These are phyloP conservation scores for Chaetomiaceae sp. DNA, from an alignment of 2,329 filamentous ascomycete genomes.

Conservation along the genomic window DNA sequence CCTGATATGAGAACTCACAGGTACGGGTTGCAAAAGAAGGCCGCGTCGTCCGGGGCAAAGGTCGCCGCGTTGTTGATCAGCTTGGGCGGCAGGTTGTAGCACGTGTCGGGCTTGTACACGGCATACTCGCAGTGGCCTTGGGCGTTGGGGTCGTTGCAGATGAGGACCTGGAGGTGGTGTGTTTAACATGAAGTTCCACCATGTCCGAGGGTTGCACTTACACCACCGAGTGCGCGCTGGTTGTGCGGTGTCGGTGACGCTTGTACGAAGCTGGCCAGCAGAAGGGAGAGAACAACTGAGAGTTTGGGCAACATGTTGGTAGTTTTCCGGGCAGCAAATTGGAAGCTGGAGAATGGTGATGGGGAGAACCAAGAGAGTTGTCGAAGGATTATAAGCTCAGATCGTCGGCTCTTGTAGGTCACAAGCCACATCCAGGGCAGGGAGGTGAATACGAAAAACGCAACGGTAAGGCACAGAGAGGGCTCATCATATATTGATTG, in stretches of 20 bases:
- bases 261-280: neutral
- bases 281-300: neutral
- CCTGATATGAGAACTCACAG: conserved; percentile 20
- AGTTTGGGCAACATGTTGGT: neutral
- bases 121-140: conserved; percentile 44
- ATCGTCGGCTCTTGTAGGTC: too few relatives aligned
- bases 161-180: conserved; percentile 27
- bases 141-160: conserved; percentile 48
- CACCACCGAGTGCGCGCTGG: conserved; percentile 14
- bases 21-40: conserved; percentile 46
- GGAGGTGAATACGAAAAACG: too few relatives aligned
- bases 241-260: neutral
- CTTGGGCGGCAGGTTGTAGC: conserved; percentile 42
- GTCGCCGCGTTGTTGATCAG: conserved; percentile 42
- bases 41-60: conserved; percentile 48
- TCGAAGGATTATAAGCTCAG: too few relatives aligned
- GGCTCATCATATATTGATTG: too few relatives aligned
- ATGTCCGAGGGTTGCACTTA: conserved; percentile 3
- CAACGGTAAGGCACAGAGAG: too few relatives aligned
- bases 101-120: conserved; percentile 41
- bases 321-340: neutral
- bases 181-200: neutral
- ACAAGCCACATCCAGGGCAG: too few relatives aligned
- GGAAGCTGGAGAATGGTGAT: too few relatives aligned
- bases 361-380: too few relatives aligned